Evolutionary conservation across 2,329 filamentous ascomycete species (phyloP).

Genomic region (Fusarium phyllophilum): DNA sequence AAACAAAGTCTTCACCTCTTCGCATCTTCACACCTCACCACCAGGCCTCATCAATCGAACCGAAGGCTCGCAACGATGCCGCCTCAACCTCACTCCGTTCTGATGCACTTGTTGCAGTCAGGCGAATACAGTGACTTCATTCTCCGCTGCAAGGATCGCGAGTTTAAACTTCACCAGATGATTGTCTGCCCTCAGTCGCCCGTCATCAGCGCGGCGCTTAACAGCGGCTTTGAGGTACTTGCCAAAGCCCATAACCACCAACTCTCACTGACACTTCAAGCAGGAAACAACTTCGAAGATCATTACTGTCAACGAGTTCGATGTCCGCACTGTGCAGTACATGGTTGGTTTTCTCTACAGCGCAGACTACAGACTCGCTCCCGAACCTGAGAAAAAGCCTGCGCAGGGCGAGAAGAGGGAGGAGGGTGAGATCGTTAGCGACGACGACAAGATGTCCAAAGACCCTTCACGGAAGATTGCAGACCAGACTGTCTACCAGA

Average conservation of each 20-base stretch:
- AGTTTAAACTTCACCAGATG: conserved; percentile 6
- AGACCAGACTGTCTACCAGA: not conserved
- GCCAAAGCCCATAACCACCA: accelerated
- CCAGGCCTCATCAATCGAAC: accelerated
- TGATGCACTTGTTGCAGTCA: not conserved
- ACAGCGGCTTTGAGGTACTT: not conserved
- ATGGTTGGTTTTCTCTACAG: conserved; percentile 4
- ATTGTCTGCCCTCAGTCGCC: conserved; percentile 6
- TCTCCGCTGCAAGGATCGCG: not conserved
- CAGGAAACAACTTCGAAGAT: not conserved
- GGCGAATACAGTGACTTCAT: not conserved
- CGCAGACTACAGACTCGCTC: not conserved
- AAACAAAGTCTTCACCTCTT: not conserved
- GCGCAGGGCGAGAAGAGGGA: accelerated
- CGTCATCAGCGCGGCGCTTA: not conserved
- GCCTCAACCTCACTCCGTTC: not conserved
- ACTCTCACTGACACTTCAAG: accelerated
- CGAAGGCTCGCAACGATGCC: accelerated
- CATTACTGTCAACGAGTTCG: not conserved
- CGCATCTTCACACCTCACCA: not conserved
- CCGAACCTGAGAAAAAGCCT: accelerated
- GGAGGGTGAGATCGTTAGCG: not conserved
- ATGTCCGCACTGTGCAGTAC: not conserved
- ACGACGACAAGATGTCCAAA: accelerated
- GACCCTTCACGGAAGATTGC: accelerated